phyloP scores from a whole-genome alignment of 495 filamentous ascomycete genomes.

The Aspergillus diversus region DNA sequence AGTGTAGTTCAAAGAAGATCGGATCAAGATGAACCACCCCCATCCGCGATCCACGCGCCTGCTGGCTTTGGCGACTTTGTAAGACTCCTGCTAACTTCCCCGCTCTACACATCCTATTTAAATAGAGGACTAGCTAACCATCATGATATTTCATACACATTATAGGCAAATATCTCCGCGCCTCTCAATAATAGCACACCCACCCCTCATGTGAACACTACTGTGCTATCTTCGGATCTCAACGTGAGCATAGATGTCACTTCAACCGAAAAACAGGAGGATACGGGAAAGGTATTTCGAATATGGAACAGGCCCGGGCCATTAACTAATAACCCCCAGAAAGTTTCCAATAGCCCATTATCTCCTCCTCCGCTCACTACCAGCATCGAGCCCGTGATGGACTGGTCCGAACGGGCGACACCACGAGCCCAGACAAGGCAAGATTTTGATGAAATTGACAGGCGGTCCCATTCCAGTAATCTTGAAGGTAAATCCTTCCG shows the following conservation, averaged over 20 bases:
- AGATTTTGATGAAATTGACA: slow-evolving; percentile 64
- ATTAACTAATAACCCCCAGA: slow-evolving; percentile 22
- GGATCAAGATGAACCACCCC: slow-evolving; percentile 70
- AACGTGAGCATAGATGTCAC: neutral
- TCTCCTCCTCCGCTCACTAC: slow-evolving; percentile 73
- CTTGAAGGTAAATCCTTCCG: slow-evolving; percentile 71
- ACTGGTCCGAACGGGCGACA: slow-evolving; percentile 70
- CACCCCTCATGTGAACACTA: slow-evolving; percentile 3
- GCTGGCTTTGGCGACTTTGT: slow-evolving; percentile 79
- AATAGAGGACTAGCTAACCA: neutral
- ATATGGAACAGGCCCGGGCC: neutral
- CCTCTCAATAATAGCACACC: neutral
- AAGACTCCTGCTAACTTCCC: slow-evolving; percentile 33
- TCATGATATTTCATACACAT: neutral
- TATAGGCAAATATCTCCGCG: slow-evolving; percentile 5
- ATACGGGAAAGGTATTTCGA: slow-evolving; percentile 23
- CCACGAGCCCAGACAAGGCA: slow-evolving; percentile 80
- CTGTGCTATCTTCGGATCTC: slow-evolving; percentile 1
- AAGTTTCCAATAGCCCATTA: slow-evolving; percentile 43
- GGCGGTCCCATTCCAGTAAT: slow-evolving; percentile 56
- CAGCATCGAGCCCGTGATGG: slow-evolving; percentile 63
- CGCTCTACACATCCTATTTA: neutral
- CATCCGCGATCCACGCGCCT: slow-evolving; percentile 88
- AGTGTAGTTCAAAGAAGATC: slow-evolving; percentile 58
- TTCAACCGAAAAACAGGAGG: slow-evolving; percentile 23